A percentile compares a stretch with the other conserved stretches of the same genome.
These are phyloP conservation scores for Volvox reticuliferus DNA, from an alignment of 139 green algal genomes.

Conservation along the genomic window DNA sequence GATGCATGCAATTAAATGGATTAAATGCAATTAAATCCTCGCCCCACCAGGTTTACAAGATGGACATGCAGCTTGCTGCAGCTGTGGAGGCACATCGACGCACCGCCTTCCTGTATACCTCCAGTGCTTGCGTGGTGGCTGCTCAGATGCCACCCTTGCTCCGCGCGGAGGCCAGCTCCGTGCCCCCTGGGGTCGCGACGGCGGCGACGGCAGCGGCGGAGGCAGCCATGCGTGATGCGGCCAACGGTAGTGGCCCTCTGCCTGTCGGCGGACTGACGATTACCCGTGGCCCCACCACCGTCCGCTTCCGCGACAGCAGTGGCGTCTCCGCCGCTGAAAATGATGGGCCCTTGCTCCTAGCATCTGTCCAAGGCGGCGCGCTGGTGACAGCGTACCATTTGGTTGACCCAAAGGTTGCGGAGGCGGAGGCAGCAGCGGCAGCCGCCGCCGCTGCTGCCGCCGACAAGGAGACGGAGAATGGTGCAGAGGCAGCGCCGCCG, in stretches of 20 bases:
- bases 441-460: neutral
- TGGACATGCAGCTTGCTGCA: slow-evolving; percentile 14
- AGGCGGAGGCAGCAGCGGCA: neutral
- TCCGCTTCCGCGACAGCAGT: slow-evolving; percentile 13
- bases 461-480: neutral
- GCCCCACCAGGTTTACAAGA: slow-evolving; percentile 40
- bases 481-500: neutral
- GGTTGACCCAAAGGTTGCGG: neutral
- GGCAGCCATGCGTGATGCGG: neutral
- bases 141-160: slow-evolving; percentile 14
- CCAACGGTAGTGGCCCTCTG: neutral
- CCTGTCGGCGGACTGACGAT: slow-evolving; percentile 15
- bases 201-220: neutral
- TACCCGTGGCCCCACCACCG: neutral
- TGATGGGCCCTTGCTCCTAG: slow-evolving; percentile 38
- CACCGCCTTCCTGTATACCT: slow-evolving; percentile 34
- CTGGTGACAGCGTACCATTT: slow-evolving; percentile 29
- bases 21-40: too few species aligned
- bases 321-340: neutral
- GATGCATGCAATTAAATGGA: too few species aligned
- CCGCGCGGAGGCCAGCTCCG: neutral
- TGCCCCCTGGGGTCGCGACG: slow-evolving; percentile 26
- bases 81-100: slow-evolving; percentile 10
- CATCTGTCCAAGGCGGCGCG: slow-evolving; percentile 29
- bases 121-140: neutral